Conservation (phyloP, 2,329 filamentous ascomycete genomes). For the Colletotrichum kahawae region DNA sequence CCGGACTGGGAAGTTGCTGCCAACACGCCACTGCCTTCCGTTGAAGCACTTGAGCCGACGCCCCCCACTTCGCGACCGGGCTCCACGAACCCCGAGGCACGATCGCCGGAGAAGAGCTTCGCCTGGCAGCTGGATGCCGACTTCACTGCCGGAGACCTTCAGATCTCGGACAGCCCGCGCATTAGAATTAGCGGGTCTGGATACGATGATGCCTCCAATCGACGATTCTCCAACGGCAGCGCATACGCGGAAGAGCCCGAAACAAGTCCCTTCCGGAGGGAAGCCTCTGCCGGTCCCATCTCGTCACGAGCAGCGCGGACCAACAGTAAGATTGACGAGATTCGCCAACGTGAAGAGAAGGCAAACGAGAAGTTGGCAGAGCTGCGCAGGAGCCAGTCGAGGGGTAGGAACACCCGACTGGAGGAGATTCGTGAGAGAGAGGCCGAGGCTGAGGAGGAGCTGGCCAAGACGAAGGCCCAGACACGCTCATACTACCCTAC, state of each 20-base stretch:
- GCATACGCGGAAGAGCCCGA: conserved; percentile 11
- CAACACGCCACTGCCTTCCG: conserved; percentile 38
- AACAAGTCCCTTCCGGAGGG: conserved; percentile 10
- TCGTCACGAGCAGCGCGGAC: conserved; percentile 27
- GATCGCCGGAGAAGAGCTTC: conserved; percentile 56
- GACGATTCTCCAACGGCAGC: conserved; percentile 30
- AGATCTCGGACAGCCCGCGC: conserved; percentile 61
- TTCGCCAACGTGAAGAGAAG: conserved; percentile 47
- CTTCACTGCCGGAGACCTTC: conserved; percentile 61
- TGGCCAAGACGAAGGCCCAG: not conserved
- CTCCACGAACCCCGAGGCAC: conserved; percentile 23
- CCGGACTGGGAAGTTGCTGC: not conserved
- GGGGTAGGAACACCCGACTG: conserved; percentile 44
- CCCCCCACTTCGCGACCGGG: conserved; percentile 25
- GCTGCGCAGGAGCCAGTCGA: not conserved
- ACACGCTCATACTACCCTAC: conserved; percentile 24
- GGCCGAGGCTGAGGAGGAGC: conserved; percentile 32
- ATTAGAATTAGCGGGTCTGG: conserved; percentile 44
- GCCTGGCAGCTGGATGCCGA: conserved; percentile 63
- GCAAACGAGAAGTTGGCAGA: conserved; percentile 22
- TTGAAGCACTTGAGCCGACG: conserved; percentile 29
- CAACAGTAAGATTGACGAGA: conserved; percentile 55
- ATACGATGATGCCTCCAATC: conserved; percentile 30
- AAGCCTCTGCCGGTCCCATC: not conserved
- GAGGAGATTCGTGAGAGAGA: conserved; percentile 51